Conservation (phyloP, 208 protist species). For the Trypanosoma caninum region DNA sequence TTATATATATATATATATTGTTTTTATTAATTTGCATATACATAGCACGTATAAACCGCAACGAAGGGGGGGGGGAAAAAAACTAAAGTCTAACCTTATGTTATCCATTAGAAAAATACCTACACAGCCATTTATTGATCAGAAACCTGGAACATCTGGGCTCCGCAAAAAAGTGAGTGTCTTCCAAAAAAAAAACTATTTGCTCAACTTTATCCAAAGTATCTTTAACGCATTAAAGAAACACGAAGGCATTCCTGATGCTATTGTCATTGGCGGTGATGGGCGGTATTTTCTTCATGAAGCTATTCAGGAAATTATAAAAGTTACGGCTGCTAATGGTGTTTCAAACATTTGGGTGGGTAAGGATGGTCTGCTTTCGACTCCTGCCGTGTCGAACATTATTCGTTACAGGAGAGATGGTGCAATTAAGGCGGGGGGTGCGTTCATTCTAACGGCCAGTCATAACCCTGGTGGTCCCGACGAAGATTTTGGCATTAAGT, state of each 20-base stretch:
- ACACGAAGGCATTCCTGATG: slow-evolving; percentile 41
- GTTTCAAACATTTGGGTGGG: slow-evolving; percentile 88
- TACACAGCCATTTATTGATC: slow-evolving; percentile 70
- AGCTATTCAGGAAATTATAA: slow-evolving; percentile 94
- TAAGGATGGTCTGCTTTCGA: slow-evolving; percentile 93
- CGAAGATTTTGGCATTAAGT: slow-evolving; percentile 99
- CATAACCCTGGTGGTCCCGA: slow-evolving; percentile 98
- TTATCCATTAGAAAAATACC: slow-evolving; percentile 21
- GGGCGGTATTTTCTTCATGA: slow-evolving; percentile 93
- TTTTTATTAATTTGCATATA: not conserved
- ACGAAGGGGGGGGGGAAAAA: not conserved
- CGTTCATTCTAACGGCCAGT: slow-evolving; percentile 96
- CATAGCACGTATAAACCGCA: not conserved
- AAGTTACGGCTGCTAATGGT: slow-evolving; percentile 93
- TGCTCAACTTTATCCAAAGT: slow-evolving; percentile 97
- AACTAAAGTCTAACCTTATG: not conserved
- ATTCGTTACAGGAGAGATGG: slow-evolving; percentile 79
- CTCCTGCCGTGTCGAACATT: slow-evolving; percentile 94
- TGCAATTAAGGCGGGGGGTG: slow-evolving; percentile 53
- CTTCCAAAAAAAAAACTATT: slow-evolving; percentile 92
- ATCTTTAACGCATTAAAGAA: slow-evolving; percentile 90
- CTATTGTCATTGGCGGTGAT: slow-evolving; percentile 96
- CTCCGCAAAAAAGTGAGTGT: slow-evolving; percentile 95
- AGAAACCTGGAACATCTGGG: slow-evolving; percentile 96
- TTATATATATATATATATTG: not conserved